These are phyloP conservation scores for Thermochaetoides dissita DNA, from an alignment of 2,329 filamentous ascomycete genomes.

Conservation along the genomic window DNA sequence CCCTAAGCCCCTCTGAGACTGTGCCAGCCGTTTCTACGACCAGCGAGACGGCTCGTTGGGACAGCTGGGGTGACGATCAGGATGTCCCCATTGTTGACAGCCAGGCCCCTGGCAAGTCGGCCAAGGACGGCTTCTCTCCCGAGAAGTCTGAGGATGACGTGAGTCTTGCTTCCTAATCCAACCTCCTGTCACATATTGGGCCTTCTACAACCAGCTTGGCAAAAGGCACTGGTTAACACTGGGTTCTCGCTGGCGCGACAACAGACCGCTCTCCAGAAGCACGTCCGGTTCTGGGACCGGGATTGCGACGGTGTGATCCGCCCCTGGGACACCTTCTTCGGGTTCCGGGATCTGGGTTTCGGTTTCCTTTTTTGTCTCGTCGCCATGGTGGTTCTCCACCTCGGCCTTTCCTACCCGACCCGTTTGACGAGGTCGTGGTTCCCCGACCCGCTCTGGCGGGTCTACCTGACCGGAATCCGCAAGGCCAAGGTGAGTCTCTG, in stretches of 20 bases:
- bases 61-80: too few relatives aligned
- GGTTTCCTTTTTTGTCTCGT: slow-evolving; percentile 25
- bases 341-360: slow-evolving; percentile 28
- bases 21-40: too few relatives aligned
- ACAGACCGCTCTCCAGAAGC: slow-evolving; percentile 25
- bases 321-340: slow-evolving; percentile 25
- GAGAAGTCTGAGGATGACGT: too few relatives aligned
- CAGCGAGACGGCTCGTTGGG: too few relatives aligned
- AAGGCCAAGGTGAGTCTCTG: slow-evolving; percentile 22
- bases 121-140: too few relatives aligned
- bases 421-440: slow-evolving; percentile 21
- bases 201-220: too few relatives aligned
- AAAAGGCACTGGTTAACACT: too few relatives aligned
- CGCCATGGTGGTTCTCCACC: slow-evolving; percentile 26
- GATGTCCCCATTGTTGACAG: too few relatives aligned
- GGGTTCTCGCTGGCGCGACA: neutral
- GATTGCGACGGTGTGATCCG: slow-evolving; percentile 27
- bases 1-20: too few relatives aligned
- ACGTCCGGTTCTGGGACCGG: slow-evolving; percentile 28
- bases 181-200: too few relatives aligned
- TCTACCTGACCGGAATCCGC: slow-evolving; percentile 26
- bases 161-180: too few relatives aligned
- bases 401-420: slow-evolving; percentile 32
- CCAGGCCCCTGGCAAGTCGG: too few relatives aligned
- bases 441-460: slow-evolving; percentile 25